Evolutionary conservation across 148 eudicot genomes (phyloP).

Genomic region (Heliosperma pusillum): DNA sequence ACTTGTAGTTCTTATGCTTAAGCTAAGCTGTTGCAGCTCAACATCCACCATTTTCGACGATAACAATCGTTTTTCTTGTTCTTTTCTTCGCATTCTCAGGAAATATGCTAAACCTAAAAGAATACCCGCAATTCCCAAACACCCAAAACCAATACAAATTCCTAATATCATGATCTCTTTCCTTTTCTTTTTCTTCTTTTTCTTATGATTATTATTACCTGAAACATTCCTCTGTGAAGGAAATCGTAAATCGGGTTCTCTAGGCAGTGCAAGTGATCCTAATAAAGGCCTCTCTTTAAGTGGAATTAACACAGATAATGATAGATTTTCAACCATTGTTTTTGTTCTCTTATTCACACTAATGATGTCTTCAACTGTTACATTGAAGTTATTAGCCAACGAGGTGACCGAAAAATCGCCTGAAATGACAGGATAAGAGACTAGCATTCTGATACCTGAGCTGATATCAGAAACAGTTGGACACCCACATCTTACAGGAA

Average conservation of each 20-base stretch:
- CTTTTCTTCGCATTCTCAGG: conserved; percentile 30
- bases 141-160: conserved; percentile 28
- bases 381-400: conserved; percentile 44
- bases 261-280: conserved; percentile 30
- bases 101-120: conserved; percentile 32
- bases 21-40: conserved; percentile 57
- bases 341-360: conserved; percentile 31
- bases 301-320: conserved; percentile 46
- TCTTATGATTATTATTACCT: conserved; percentile 14
- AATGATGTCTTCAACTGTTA: conserved; percentile 33
- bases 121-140: conserved; percentile 25
- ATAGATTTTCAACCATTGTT: conserved; percentile 12
- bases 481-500: conserved; percentile 64
- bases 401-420: conserved; percentile 40
- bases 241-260: conserved; percentile 27
- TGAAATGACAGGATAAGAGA: conserved; percentile 47
- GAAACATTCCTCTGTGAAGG: conserved; percentile 6
- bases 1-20: conserved; percentile 67
- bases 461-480: conserved; percentile 33
- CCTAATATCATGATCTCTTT: conserved; percentile 33
- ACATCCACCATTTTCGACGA: conserved; percentile 38
- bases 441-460: conserved; percentile 33
- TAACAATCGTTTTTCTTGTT: conserved; percentile 11
- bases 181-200: conserved; percentile 29
- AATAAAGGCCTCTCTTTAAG: conserved; percentile 36